These are phyloP conservation scores for Chaetomiaceae sp. DNA, from an alignment of 2,329 filamentous ascomycete species.

Conservation along the genomic window DNA sequence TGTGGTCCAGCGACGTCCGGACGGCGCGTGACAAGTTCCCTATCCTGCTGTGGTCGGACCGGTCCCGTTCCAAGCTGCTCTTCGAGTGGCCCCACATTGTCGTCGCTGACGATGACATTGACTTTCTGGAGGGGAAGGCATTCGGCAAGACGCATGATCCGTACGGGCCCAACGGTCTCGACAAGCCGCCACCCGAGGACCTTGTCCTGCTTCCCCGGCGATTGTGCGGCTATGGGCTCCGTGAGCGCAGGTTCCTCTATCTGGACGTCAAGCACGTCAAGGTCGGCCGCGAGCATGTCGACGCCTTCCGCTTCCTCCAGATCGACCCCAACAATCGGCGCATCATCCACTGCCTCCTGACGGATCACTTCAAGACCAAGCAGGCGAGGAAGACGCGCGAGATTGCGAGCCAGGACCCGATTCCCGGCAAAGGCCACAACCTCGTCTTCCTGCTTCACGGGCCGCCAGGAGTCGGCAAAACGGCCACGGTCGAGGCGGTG, in stretches of 20 bases:
- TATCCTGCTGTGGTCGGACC: background rate
- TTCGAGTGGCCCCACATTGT: background rate
- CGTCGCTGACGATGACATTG: slow-evolving; percentile 1
- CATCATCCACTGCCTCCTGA: background rate
- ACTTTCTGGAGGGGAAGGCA: background rate
- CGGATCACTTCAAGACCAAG: slow-evolving; percentile 12
- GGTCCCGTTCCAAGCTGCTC: background rate
- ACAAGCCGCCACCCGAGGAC: background rate
- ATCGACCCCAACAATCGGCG: background rate
- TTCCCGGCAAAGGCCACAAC: slow-evolving; percentile 28
- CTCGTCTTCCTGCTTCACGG: slow-evolving; percentile 24
- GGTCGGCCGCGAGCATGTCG: background rate
- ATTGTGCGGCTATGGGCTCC: background rate
- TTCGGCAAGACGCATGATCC: background rate
- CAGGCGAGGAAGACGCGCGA: background rate
- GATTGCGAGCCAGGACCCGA: slow-evolving; percentile 7
- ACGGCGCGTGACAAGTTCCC: slow-evolving; percentile 1
- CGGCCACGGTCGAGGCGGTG: slow-evolving; percentile 21
- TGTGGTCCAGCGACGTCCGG: background rate
- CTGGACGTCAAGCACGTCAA: background rate
- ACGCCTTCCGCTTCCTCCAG: background rate
- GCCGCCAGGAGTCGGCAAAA: slow-evolving; percentile 27
- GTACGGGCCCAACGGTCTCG: background rate
- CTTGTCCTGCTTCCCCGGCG: slow-evolving; percentile 1
- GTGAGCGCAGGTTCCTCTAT: background rate